Base-by-base conservation (phyloP, 805 yeast species). In the Metschnikowia henanensis region DNA sequence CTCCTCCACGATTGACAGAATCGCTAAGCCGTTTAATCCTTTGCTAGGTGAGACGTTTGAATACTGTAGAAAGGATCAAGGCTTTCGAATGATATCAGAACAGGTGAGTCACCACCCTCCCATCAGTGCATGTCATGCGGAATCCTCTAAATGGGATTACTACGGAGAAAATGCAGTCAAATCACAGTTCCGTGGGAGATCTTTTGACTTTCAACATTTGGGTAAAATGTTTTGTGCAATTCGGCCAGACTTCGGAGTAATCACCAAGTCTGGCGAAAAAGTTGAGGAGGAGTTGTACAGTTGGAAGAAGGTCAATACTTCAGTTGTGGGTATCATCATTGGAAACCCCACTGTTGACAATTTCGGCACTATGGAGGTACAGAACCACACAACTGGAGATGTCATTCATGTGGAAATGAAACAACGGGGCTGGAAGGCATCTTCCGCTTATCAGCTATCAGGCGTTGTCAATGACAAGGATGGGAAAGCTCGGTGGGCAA, bases 331-430 rank as follows among this genome's bases (percentile, higher is more conserved):
- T 43, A 92, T 94, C 53, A 84, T 94, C 58, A 73, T 88, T 33
- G 99, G 99, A 37, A 87, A 84, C 54, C 99, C 99, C 6, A 87
- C 90, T 0, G 94, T 94, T 35, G 99, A 94, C 62, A 92, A 92
- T 59, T 89, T 84, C 61, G 99, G 99, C 53, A 87, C 82, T 32
- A 91, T 92, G 88, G 81, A 80, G 46, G 85, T 94, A 20, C 74
- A 70, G 20, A 94, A 94, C 59, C 96, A 90, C 57, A 82, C 83
- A 6, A 88, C 96, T 5, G 98, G 97, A 5, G 95, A 89, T 57
- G 71, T 72, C 38, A 83, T 94, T 61, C 63, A 74, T 32, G 74
- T 92, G 41, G 80, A 77, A 43, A 83, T 89, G 74, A 94, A 90
- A 60, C 89, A 91, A 40, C 76, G 97, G 51, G 99, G 99, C 5